Evolutionary conservation across 2,329 filamentous ascomycete genomes (phyloP), one percentile per base, ranked within the genome.

Genomic region (Calonectria pseudoreteaudii): DNA sequence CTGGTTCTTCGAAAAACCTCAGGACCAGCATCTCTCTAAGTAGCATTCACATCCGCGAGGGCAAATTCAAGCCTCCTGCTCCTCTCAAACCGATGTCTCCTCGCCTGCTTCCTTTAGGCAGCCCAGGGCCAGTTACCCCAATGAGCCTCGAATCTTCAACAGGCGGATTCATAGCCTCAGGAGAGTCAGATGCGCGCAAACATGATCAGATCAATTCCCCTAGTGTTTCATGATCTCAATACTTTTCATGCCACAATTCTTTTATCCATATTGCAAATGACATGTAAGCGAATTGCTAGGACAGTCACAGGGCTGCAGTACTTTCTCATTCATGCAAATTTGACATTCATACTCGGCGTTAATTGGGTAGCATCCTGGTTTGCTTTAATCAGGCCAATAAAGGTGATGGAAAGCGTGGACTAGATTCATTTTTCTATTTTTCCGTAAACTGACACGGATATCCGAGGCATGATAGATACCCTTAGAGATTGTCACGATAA

Each of bases 61-160:
- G 86, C 3, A 84, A 85, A 26, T 84, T 87, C 52, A 81, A 80
- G 62, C 81, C 81, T n/a, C 74, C 85, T 10, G 83, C 84, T 18
- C 78, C 84, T 3, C 85, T 86, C 60, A 90, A 88, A 69, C 91
- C 91, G 1, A 70, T 80, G 18, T 89, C 88, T 2, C 89, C 89
- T 1, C 83, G 87, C 34, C 83, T 92, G 8, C 81, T 82, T 52
- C 91, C 91, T 0, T 79, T 91, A 14, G 89, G 90, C 4, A 91
- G 90, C 72, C 90, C 90, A 0, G 90, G 90, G 0, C 90, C 90
- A 0, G 90, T 92, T 18, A 92, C 91, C 1, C 91, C 91, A 1
- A 91, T 92, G 86, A 89, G 91, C 23, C 81, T 93, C 49, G 87
- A 86, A 26, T 80, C 84, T 0, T 82, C 82, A 13, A 82, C 82